Conservation (phyloP, 169 alveolate species). For the Miamiensis avidus region DNA sequence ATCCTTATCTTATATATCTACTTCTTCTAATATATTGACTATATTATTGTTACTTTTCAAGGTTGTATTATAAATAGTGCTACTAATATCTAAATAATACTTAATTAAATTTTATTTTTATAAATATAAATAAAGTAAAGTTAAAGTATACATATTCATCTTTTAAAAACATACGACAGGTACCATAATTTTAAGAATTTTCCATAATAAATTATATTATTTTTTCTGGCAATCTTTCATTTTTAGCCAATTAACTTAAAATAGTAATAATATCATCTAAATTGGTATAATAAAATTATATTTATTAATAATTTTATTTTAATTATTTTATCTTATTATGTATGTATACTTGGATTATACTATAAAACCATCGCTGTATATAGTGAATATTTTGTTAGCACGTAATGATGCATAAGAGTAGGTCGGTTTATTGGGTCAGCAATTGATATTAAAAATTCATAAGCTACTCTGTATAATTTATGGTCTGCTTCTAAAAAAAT, state of each 20-base stretch:
- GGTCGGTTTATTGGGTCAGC: conserved; percentile 99
- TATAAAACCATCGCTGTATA: conserved; percentile 98
- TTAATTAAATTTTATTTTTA: neutral
- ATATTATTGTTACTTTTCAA: neutral
- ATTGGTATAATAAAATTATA: conserved; percentile 84
- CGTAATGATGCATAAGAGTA: conserved; percentile 96
- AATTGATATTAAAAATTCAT: conserved; percentile 95
- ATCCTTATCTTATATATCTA: conserved; percentile 82
- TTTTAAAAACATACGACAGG: conserved; percentile 13
- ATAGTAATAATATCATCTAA: conserved; percentile 20
- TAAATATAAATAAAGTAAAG: neutral
- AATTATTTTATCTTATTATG: conserved; percentile 90
- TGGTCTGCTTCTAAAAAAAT: conserved; percentile 75
- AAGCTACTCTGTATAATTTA: conserved; percentile 87
- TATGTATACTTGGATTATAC: conserved; percentile 86
- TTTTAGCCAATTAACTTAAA: neutral
- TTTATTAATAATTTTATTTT: conserved; percentile 92
- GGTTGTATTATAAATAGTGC: neutral
- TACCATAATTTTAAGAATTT: conserved; percentile 23
- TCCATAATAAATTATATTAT: conserved; percentile 2
- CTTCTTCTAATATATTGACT: conserved; percentile 58
- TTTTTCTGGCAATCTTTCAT: conserved; percentile 9
- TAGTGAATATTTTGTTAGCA: conserved; percentile 87
- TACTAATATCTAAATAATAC: neutral
- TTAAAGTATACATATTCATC: neutral